A percentile compares a stretch with the other conserved stretches of the same genome.
These are phyloP conservation scores for Kodamaea nitidulidarum DNA, from an alignment of 805 yeast genomes.

Conservation along the genomic window DNA sequence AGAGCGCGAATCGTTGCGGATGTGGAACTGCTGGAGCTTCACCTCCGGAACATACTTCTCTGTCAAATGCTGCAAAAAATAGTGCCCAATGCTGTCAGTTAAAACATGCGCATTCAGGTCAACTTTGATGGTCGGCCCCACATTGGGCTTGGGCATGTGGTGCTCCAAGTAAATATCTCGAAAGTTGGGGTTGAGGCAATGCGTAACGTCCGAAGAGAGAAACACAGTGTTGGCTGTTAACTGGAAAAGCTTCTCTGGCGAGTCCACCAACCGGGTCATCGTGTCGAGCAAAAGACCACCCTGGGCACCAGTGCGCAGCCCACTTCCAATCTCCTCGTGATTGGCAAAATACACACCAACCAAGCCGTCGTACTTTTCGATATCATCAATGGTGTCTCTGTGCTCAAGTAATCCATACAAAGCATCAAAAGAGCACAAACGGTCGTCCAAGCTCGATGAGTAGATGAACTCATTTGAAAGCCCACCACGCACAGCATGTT, in stretches of 20 bases:
- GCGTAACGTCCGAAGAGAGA: constrained; percentile 43
- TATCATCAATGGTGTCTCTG: constrained; percentile 11
- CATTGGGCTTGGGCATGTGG: constrained; percentile 37
- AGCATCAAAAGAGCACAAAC: constrained; percentile 77
- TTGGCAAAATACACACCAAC: constrained; percentile 33
- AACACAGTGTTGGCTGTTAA: constrained; percentile 19
- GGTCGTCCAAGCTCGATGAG: constrained; percentile 43
- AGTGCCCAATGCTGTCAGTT: constrained; percentile 32
- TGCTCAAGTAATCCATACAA: constrained; percentile 50
- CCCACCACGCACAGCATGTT: constrained; percentile 36
- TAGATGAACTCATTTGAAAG: constrained; percentile 32
- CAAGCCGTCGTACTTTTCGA: constrained; percentile 29
- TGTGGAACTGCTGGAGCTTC: constrained; percentile 35
- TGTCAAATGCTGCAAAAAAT: constrained; percentile 25
- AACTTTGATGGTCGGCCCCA: constrained; percentile 34
- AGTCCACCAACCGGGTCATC: constrained; percentile 16
- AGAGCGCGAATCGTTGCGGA: constrained; percentile 37
- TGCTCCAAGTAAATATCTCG: constrained; percentile 25
- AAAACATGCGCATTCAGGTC: constrained; percentile 37
- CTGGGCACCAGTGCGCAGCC: constrained; percentile 36
- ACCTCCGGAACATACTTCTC: constrained; percentile 17
- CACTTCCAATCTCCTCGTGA: constrained; percentile 42
- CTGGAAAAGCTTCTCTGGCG: constrained; percentile 6
- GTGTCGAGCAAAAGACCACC: constrained; percentile 29
- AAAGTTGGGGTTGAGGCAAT: constrained; percentile 41